Base-by-base conservation (phyloP, 164 flowering plant genomes). In the Magnolia changhungtana region DNA sequence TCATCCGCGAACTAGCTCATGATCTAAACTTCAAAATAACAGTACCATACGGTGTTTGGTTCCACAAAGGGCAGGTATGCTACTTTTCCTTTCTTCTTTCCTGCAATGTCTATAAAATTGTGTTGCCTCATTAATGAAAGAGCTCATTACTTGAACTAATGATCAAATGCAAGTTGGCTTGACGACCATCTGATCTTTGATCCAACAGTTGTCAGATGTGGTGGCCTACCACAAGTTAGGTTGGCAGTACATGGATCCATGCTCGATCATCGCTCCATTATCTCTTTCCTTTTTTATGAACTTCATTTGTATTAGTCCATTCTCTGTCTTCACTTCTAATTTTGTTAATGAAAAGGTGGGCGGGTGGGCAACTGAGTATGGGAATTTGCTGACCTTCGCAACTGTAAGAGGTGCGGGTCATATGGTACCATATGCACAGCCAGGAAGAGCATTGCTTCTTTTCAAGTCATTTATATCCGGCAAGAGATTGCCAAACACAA, bases 391-490 rank as follows among this genome's bases (percentile, higher is more conserved):
- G 84, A 96, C 95, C 0, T 96, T 96, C 83, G 94, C 95, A 8
- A 96, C 98, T 3, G 99, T 96, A 13, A 87, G 99, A 78, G 99
- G 96, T 50, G 99, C 97, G 71, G 88, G 96, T 67, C 99, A 96
- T 84, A 90, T 92, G 98, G 98, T 94, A 9, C 95, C 99, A 4
- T 92, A 86, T 76, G 83, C 99, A 70, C 97, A 91, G 79, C 99
- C 99, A 16, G 84, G 92, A 80, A 89, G 98, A 79, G 97, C 99
- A 37, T 78, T 96, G 80, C 92, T 85, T 72, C 81, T 96, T 37
- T 96, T 96, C 86, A 83, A 85, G 73, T 82, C 91, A 70, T 92
- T 96, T 77, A 85, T 96, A 0, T 86, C 75, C 1, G 92, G 95
- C 24, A 80, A 87, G 69, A 86, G 95, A 82, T 79, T 94, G 83